These are phyloP conservation scores for Fusarium phyllophilum DNA, from an alignment of 2,329 filamentous ascomycete genomes.

Conservation along the genomic window DNA sequence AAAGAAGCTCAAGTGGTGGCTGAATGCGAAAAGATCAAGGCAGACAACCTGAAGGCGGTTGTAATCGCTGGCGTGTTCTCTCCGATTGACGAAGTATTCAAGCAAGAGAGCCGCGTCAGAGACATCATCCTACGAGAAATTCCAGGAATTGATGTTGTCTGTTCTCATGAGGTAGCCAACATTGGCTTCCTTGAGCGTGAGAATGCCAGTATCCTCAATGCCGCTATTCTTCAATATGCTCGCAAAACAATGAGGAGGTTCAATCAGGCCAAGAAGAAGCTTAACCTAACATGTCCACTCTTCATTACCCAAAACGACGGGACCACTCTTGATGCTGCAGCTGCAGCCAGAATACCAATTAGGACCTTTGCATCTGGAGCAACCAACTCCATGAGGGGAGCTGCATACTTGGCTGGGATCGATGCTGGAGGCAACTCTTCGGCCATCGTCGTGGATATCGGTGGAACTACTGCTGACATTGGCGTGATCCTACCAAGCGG, in stretches of 20 bases:
- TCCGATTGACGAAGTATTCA: background rate
- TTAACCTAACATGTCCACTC: conserved; percentile 52
- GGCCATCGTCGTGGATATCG: conserved; percentile 59
- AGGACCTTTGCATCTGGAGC: conserved; percentile 60
- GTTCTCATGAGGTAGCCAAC: conserved; percentile 49
- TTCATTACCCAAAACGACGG: conserved; percentile 64
- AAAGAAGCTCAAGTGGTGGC: background rate
- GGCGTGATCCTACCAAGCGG: conserved; percentile 53
- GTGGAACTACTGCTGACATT: conserved; percentile 64
- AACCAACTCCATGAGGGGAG: conserved; percentile 62
- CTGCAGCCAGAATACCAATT: conserved; percentile 57
- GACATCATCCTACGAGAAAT: conserved; percentile 39
- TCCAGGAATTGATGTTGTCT: conserved; percentile 16
- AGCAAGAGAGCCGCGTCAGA: conserved; percentile 27
- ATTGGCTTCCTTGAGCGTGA: conserved; percentile 59
- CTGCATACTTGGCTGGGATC: conserved; percentile 56
- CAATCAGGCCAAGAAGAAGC: conserved; percentile 53
- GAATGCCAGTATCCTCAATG: conserved; percentile 65
- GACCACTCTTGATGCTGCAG: conserved; percentile 54
- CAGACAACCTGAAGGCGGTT: background rate
- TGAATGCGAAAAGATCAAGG: background rate
- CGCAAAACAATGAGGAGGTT: conserved; percentile 58
- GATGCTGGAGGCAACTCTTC: conserved; percentile 4
- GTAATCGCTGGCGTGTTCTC: background rate
- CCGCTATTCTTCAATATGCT: conserved; percentile 59